phyloP scores from a whole-genome alignment of 2,329 filamentous ascomycete species.

The Botrytis squamosa region DNA sequence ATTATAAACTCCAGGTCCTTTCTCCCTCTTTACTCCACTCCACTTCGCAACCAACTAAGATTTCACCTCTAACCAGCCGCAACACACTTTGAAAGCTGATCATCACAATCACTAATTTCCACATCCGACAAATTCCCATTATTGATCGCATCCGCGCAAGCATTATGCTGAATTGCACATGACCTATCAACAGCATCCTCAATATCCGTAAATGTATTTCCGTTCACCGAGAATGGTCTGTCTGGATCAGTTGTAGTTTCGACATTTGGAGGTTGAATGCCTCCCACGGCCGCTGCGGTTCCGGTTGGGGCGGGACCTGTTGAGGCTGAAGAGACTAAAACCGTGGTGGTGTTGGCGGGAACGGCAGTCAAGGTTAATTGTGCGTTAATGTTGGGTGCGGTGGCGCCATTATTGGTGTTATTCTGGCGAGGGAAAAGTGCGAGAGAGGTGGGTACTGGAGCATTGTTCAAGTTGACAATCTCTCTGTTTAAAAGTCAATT shows the following conservation, averaged over 20 bases:
- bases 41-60: too few species aligned
- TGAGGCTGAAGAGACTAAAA: neutral
- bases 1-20: neutral
- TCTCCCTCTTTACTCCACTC: neutral
- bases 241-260: constrained; percentile 14
- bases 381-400: neutral
- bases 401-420: neutral
- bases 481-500: neutral
- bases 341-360: constrained; percentile 3
- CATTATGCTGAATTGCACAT: constrained; percentile 15
- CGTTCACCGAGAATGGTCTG: neutral
- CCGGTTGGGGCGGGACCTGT: neutral
- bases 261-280: constrained; percentile 4
- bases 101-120: constrained; percentile 5
- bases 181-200: constrained; percentile 11
- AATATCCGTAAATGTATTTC: neutral
- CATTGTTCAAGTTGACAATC: neutral
- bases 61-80: neutral
- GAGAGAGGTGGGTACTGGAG: neutral
- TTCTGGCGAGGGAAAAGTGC: constrained; percentile 3
- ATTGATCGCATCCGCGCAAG: constrained; percentile 14
- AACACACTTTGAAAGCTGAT: neutral
- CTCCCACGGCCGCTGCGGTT: neutral
- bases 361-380: constrained; percentile 2
- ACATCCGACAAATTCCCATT: neutral